Percentiles rank a stretch among this genome's conserved stretches.
These are phyloP conservation scores for Hibiscus trionum DNA, from an alignment of 345 rosid species.

Conservation along the genomic window DNA sequence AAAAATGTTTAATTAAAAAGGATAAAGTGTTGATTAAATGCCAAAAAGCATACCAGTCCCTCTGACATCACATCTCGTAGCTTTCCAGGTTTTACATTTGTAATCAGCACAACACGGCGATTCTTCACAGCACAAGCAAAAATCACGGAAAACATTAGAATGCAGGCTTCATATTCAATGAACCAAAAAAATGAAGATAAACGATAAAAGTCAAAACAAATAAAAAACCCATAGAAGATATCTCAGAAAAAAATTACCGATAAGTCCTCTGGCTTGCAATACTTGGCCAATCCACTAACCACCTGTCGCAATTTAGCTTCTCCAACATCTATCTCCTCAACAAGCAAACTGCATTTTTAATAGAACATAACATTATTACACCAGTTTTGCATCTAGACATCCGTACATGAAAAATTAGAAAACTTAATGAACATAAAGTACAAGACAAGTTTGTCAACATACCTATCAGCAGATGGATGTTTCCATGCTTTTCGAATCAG, in stretches of 20 bases:
- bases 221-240: background rate
- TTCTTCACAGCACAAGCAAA: conserved; percentile 48
- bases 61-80: conserved; percentile 86
- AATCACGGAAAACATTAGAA: conserved; percentile 10
- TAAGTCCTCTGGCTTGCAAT: conserved; percentile 70
- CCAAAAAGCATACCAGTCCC: conserved; percentile 68
- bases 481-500: conserved; percentile 87
- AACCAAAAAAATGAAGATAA: conserved; percentile 8
- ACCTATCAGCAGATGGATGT: conserved; percentile 99
- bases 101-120: conserved; percentile 67
- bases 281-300: conserved; percentile 95
- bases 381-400: background rate
- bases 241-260: conserved; percentile 35
- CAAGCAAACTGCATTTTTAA: conserved; percentile 61
- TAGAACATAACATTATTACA: conserved; percentile 2
- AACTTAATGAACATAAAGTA: background rate
- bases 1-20: too few species aligned
- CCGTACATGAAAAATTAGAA: background rate
- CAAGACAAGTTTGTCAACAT: conserved; percentile 17
- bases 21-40: background rate
- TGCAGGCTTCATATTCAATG: conserved; percentile 11
- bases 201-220: background rate
- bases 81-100: conserved; percentile 98
- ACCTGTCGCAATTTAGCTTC: conserved; percentile 85
- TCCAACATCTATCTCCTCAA: conserved; percentile 93